Conservation (phyloP, 2,329 filamentous ascomycete genomes). For the Dactylellina cionopaga region DNA sequence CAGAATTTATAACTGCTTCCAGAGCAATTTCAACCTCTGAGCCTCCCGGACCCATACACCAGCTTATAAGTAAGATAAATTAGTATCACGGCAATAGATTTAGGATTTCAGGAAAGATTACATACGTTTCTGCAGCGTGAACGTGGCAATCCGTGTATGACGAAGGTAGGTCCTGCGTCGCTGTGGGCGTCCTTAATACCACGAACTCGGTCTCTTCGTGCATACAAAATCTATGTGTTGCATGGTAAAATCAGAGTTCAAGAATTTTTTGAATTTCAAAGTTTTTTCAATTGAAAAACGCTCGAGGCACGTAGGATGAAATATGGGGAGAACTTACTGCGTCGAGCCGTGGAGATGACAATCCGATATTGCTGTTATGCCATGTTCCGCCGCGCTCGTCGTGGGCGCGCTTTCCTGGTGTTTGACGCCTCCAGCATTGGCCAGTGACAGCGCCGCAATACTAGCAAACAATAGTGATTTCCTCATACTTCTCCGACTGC, state of each 20-base stretch:
- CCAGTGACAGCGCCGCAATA: constrained; percentile 16
- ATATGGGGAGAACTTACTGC: constrained; percentile 23
- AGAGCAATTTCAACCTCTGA: constrained; percentile 60
- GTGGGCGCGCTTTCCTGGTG: constrained; percentile 27
- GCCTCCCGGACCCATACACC: constrained; percentile 59
- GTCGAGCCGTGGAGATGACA: constrained; percentile 42
- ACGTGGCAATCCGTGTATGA: constrained; percentile 66
- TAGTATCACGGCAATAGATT: background rate
- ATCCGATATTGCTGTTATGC: constrained; percentile 27
- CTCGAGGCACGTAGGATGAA: background rate
- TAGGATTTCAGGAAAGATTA: too few species aligned
- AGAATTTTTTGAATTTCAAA: background rate
- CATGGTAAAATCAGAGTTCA: constrained; percentile 17
- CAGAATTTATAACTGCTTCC: constrained; percentile 9
- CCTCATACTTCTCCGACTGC: background rate
- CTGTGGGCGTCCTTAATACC: constrained; percentile 50
- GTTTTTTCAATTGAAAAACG: background rate
- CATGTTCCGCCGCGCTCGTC: constrained; percentile 11
- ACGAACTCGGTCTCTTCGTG: constrained; percentile 33
- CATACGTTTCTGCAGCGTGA: constrained; percentile 66
- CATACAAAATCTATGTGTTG: constrained; percentile 37
- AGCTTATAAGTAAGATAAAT: constrained; percentile 52
- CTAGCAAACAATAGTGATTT: constrained; percentile 6
- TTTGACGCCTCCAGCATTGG: constrained; percentile 19
- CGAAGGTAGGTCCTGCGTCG: constrained; percentile 55